Percentiles rank a stretch among this genome's conserved stretches.
phyloP scores from a whole-genome alignment of 257 asterid genomes.

The Penstemon barbatus region DNA sequence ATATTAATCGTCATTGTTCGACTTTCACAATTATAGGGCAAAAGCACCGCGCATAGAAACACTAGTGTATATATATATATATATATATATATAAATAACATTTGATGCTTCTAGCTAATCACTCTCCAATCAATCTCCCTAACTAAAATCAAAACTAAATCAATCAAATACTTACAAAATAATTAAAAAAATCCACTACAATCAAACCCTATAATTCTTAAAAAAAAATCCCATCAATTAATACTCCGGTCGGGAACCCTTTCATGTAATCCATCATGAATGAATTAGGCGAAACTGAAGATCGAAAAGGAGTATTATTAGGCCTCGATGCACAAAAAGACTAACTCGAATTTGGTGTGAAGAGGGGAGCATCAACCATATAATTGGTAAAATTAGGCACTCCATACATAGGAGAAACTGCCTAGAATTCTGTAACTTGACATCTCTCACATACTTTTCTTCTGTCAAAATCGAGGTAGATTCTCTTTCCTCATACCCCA shows the following conservation, averaged over 20 bases:
- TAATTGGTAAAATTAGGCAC: constrained; percentile 1
- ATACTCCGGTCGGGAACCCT: constrained; percentile 28
- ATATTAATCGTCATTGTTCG: too few relatives aligned
- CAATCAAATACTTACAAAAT: background rate
- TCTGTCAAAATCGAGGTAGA: background rate
- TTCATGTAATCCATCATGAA: constrained; percentile 32
- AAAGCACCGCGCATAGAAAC: too few relatives aligned
- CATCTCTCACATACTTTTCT: constrained; percentile 5
- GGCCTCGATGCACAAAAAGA: constrained; percentile 29
- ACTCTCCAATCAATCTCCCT: background rate
- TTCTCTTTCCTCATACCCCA: constrained; percentile 18
- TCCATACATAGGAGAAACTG: constrained; percentile 24
- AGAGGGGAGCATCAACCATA: constrained; percentile 29
- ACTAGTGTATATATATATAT: too few relatives aligned
- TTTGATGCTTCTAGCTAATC: background rate
- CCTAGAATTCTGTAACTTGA: constrained; percentile 20
- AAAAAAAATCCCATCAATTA: background rate
- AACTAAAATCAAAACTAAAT: background rate
- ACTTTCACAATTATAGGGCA: too few relatives aligned
- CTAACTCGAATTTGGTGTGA: constrained; percentile 26
- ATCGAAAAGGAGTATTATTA: constrained; percentile 3
- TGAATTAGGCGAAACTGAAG: constrained; percentile 18
- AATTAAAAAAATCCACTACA: background rate
- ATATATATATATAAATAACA: too few relatives aligned
- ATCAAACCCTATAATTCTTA: background rate